A percentile compares a stretch with the other conserved stretches of the same genome.
These are phyloP conservation scores for Skeletonema costatum DNA, from an alignment of 108 stramenopile genomes.

Conservation along the genomic window DNA sequence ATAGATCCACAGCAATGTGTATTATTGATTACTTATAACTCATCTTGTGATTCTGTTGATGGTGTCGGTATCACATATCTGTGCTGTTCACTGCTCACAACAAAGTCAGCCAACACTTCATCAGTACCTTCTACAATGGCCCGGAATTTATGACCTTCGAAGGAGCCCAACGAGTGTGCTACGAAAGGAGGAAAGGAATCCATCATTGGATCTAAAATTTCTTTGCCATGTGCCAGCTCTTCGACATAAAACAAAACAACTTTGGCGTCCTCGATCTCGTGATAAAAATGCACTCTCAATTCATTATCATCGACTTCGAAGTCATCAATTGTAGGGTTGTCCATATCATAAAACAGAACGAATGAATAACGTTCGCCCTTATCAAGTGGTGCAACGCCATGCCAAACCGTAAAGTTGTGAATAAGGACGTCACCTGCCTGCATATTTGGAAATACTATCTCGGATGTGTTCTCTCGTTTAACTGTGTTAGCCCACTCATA, in stretches of 20 bases:
- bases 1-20: neutral
- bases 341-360: constrained; percentile 22
- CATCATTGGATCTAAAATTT: neutral
- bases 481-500: constrained; percentile 11
- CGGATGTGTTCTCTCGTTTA: constrained; percentile 23
- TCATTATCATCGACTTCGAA: neutral
- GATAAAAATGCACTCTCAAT: constrained; percentile 8
- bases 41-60: neutral
- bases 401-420: constrained; percentile 37
- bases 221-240: neutral
- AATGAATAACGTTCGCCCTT: constrained; percentile 26
- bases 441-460: constrained; percentile 29
- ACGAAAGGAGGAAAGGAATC: constrained; percentile 4
- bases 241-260: constrained; percentile 8
- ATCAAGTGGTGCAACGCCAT: constrained; percentile 31
- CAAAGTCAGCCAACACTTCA: constrained; percentile 13
- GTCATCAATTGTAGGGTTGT: constrained; percentile 14
- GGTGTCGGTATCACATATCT: neutral
- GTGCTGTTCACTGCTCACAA: neutral
- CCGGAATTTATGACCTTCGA: constrained; percentile 10
- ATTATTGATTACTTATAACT: constrained; percentile 6
- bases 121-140: constrained; percentile 9
- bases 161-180: neutral
- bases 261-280: constrained; percentile 14
- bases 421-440: constrained; percentile 24